Conservation (phyloP, 257 asterid genomes). For the Buddleja alternifolia region DNA sequence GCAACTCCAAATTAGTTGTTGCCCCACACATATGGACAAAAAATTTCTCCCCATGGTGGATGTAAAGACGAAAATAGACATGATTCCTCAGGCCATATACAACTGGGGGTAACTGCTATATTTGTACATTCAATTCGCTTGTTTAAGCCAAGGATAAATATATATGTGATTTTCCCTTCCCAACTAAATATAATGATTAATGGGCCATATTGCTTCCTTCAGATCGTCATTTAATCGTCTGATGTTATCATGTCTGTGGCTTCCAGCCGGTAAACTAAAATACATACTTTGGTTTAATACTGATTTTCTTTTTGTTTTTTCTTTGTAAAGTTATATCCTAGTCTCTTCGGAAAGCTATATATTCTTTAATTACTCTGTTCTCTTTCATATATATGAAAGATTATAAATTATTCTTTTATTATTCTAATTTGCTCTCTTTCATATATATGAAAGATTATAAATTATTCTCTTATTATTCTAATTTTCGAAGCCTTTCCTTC, state of each 20-base stretch:
- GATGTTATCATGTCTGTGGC: conserved; percentile 55
- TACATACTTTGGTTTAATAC: background rate
- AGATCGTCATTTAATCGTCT: conserved; percentile 61
- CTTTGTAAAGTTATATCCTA: too few species aligned
- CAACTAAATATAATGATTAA: conserved; percentile 3
- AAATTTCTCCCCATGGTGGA: conserved; percentile 66
- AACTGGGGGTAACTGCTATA: conserved; percentile 53
- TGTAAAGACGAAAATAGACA: conserved; percentile 56
- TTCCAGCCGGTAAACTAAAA: conserved; percentile 53
- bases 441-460: background rate
- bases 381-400: too few species aligned
- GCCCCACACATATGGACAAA: conserved; percentile 60
- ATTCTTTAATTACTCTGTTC: background rate
- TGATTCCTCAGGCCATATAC: conserved; percentile 70
- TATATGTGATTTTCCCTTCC: background rate
- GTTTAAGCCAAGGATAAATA: background rate
- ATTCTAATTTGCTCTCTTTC: too few species aligned
- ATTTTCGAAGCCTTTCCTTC: background rate
- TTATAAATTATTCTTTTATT: too few species aligned
- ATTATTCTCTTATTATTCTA: background rate
- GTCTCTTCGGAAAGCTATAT: too few species aligned
- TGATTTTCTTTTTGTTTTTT: background rate
- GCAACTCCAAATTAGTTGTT: conserved; percentile 66
- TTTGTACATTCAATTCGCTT: background rate
- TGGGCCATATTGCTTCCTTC: conserved; percentile 23